Base-by-base conservation (phyloP, 2,329 filamentous ascomycete genomes). In the Pseudonectria foliicola region DNA sequence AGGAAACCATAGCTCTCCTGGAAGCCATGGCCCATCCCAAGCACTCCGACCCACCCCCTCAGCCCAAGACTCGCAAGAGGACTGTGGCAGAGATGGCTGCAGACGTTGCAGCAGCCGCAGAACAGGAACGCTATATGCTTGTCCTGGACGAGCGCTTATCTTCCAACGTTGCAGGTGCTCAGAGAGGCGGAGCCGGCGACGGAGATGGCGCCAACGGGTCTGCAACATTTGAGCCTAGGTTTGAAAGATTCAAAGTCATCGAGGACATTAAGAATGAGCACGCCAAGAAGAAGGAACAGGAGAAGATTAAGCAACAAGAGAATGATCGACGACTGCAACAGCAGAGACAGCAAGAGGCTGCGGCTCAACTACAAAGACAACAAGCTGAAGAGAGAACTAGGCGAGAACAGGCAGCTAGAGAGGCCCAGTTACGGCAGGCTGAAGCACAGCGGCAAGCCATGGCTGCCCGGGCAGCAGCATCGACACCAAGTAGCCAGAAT, bases 61-160 rank as follows among this genome's bases (percentile, higher is more conserved):
- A 83, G 40, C 88, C 88, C 3, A 95, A 95, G 69, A 82, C 81
- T 7, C 74, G 92, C 38, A 96, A 98, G 70, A 80, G 90, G 43
- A 98, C 92, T 0, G 82, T 93, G 13, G 92, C 92, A 7, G 90
- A 98, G 56, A 78, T 96, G 67, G 92, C 87, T 7, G 90, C 90
- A 7, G 92, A 98, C 54, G 89, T 98, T 62, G 90, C 92, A 1
- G 73, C 87, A 40, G 87, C 88, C 1, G 90, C 89, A 14, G 85
- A 88, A 39, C 80, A 87, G 45, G 89, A 98, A 61, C 77, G 87
- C 30, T 93, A 87, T 48, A 92, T 98, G 87, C 80, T 96, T 33
- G 81, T 86, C 14, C 78, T 89, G 62, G 92, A 98, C 53, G 90
- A 95, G 50, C 76, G 87, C 6, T 72, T 88, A 40, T 73, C 78